Conservation (phyloP, 306 rosid genomes). For the Fagus sylvatica region DNA sequence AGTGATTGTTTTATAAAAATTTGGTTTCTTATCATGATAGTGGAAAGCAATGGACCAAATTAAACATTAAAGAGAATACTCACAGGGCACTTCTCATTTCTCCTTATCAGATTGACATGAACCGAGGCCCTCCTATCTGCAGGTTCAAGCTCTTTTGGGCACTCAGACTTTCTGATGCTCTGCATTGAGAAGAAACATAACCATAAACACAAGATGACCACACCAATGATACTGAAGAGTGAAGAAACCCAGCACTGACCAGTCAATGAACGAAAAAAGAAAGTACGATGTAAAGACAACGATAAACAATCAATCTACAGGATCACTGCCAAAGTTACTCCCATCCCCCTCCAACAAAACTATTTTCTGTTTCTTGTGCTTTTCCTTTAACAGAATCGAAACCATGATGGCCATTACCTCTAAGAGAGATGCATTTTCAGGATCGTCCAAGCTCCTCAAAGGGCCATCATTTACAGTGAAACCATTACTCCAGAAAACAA, state of each 20-base stretch:
- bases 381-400: conserved; percentile 9
- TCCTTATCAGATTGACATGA: conserved; percentile 82
- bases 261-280: not conserved
- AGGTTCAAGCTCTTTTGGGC: conserved; percentile 96
- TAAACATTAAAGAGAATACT: conserved; percentile 41
- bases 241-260: conserved; percentile 12
- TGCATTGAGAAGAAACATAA: conserved; percentile 39
- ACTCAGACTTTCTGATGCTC: conserved; percentile 91
- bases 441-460: conserved; percentile 94
- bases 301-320: not conserved
- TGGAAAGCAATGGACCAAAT: conserved; percentile 23
- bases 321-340: not conserved
- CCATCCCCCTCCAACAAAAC: not conserved
- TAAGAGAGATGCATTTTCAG: conserved; percentile 85
- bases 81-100: conserved; percentile 78
- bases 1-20: conserved; percentile 1
- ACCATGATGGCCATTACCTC: conserved; percentile 53
- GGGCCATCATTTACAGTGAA: conserved; percentile 91
- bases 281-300: not conserved
- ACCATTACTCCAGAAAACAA: conserved; percentile 89
- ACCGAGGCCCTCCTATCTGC: conserved; percentile 73
- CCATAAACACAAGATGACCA: conserved; percentile 9
- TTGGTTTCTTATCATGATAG: not conserved
- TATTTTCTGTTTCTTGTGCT: not conserved
- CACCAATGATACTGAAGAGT: conserved; percentile 1